phyloP scores from a whole-genome alignment of 495 filamentous ascomycete genomes.

The Aspergillus biplanus region DNA sequence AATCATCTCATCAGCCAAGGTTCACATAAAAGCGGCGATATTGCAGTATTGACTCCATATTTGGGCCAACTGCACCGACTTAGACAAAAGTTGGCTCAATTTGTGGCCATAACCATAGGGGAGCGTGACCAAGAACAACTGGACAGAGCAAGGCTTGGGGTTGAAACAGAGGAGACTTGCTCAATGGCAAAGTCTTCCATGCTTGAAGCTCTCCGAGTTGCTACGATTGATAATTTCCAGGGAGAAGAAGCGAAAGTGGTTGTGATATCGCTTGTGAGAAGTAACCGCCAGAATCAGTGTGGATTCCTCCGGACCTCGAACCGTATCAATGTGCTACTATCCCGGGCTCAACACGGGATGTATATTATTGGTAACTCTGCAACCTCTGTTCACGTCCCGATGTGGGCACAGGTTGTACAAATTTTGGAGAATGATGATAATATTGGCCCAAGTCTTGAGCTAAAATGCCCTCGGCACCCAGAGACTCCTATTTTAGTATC shows the following conservation, averaged over 20 bases:
- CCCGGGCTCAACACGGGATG: slow-evolving; percentile 78
- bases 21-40: slow-evolving; percentile 64
- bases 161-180: slow-evolving; percentile 16
- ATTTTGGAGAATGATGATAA: slow-evolving; percentile 55
- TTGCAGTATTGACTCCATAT: slow-evolving; percentile 81
- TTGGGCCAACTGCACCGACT: slow-evolving; percentile 71
- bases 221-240: slow-evolving; percentile 90
- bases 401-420: slow-evolving; percentile 70
- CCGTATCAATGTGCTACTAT: slow-evolving; percentile 78
- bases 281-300: slow-evolving; percentile 63
- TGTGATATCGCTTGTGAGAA: slow-evolving; percentile 80
- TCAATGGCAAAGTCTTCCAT: slow-evolving; percentile 46
- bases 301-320: slow-evolving; percentile 78
- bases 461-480: slow-evolving; percentile 72
- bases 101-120: slow-evolving; percentile 65
- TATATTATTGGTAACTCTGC: slow-evolving; percentile 78
- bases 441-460: slow-evolving; percentile 56
- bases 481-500: slow-evolving; percentile 58
- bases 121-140: slow-evolving; percentile 70
- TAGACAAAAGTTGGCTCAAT: slow-evolving; percentile 47
- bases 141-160: slow-evolving; percentile 51
- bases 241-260: slow-evolving; percentile 82
- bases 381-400: slow-evolving; percentile 57
- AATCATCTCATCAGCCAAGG: slow-evolving; percentile 75
- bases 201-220: slow-evolving; percentile 63